Base-by-base conservation (phyloP, 805 yeast species). In the Babjeviella inositovora region DNA sequence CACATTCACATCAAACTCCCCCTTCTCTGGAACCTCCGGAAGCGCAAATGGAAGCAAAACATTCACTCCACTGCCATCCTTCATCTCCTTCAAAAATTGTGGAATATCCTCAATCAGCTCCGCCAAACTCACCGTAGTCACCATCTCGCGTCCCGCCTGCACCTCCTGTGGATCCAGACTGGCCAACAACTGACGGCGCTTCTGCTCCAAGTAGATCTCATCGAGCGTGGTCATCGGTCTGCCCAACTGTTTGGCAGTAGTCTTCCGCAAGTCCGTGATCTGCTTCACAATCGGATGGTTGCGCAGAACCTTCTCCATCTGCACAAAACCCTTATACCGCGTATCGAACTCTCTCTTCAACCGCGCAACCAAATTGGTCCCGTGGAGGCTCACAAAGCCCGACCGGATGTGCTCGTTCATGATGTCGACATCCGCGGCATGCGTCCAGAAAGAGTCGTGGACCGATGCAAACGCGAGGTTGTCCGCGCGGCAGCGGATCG, bases 371-470 rank as follows among this genome's bases (percentile, higher is more conserved):
- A 85, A 56, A 43, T 84, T 74, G 15, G 63, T 72, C 29, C 64
- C 64, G 43, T 87, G 96, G 26, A 87, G 54, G 24, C 62, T 52
- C 30, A 90, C 74, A 44, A 87, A 87, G 28, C 79, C 72, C 17
- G 76, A 72, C 40, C 98, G 64, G 32, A 90, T 53, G 21, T 64
- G 52, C 8, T 36, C 38, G 45, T 72, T 81, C 90, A 87, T 73
- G 3, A 39, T 41, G 29, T 71, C 73, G 19, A 87, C 70, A 43
- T 80, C 87, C 23, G 68, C 53, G 2, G 98, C 96, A 43, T 90
- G 97, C 0, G 97, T 84, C 98, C 98, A 87, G 45, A 80, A 87
- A 1, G 97, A 87, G 45, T 87, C 98, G 47, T 87, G 98, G 13
- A 87, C 98, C 1, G 97, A 71, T 0, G 97, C 95, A 58, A 90